Evolutionary conservation across 164 flowering plant genomes (phyloP).

Genomic region (Vitis cinerea): DNA sequence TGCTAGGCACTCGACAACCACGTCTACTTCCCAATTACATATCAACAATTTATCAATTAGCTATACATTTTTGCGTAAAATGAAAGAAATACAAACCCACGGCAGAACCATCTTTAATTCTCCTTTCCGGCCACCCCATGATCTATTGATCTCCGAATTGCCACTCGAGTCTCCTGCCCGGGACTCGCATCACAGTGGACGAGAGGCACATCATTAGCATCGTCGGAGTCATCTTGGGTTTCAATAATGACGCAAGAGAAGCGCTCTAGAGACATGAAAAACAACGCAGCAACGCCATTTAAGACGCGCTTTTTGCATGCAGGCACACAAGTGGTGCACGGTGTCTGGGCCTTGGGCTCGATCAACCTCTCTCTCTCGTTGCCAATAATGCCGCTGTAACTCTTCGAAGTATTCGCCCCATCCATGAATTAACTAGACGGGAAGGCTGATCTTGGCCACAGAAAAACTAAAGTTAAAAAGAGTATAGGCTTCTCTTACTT

Average conservation of each 20-base stretch:
- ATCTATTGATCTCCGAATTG: too few relatives aligned
- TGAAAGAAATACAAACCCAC: too few relatives aligned
- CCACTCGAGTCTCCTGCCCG: not conserved
- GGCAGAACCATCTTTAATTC: too few relatives aligned
- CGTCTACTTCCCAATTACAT: too few relatives aligned
- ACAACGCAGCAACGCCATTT: constrained; percentile 16
- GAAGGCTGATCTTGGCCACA: too few relatives aligned
- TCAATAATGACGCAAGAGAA: constrained; percentile 24
- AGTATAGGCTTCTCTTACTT: too few relatives aligned
- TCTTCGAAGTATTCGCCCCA: not conserved
- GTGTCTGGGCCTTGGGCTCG: not conserved
- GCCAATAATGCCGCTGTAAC: not conserved
- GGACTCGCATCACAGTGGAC: not conserved
- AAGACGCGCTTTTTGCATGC: constrained; percentile 5
- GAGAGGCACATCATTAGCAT: not conserved
- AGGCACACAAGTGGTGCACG: constrained; percentile 1
- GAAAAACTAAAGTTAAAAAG: too few relatives aligned
- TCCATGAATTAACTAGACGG: not conserved
- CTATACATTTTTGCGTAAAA: too few relatives aligned
- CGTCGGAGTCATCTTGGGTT: constrained; percentile 21
- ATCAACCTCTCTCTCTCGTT: not conserved
- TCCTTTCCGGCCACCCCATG: too few relatives aligned
- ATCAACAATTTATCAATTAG: too few relatives aligned
- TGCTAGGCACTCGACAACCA: too few relatives aligned
- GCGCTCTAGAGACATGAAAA: constrained; percentile 24